Percentiles rank a stretch among this genome's conserved stretches.
Evolutionary conservation across 2,329 filamentous ascomycete species (phyloP).

Genomic region (Stemphylium lycopersici): DNA sequence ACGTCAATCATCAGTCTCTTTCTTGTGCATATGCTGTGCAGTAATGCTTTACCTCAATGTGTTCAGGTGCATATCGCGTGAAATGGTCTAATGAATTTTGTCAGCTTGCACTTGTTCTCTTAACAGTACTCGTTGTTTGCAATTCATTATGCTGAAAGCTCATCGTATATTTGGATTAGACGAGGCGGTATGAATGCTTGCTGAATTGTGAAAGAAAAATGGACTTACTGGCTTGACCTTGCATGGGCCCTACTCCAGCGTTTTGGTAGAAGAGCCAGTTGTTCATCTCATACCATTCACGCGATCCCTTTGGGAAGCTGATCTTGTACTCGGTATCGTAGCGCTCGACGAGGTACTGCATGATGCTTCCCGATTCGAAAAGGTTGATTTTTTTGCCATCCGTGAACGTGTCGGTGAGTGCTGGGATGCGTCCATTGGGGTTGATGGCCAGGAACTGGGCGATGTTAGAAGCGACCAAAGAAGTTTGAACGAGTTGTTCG

Average conservation of each 20-base stretch:
- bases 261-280: slow-evolving; percentile 77
- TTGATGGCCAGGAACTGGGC: slow-evolving; percentile 81
- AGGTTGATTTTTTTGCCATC: slow-evolving; percentile 76
- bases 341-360: slow-evolving; percentile 81
- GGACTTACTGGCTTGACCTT: slow-evolving; percentile 66
- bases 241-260: slow-evolving; percentile 81
- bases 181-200: no score
- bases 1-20: neutral
- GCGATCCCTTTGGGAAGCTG: slow-evolving; percentile 73
- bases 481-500: no score
- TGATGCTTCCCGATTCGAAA: slow-evolving; percentile 83
- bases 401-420: slow-evolving; percentile 75
- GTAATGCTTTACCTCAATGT: slow-evolving; percentile 60
- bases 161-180: no score
- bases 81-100: slow-evolving; percentile 69
- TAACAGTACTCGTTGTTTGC: no score
- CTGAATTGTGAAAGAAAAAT: neutral
- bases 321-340: slow-evolving; percentile 86
- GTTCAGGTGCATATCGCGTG: slow-evolving; percentile 78
- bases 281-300: slow-evolving; percentile 79
- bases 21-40: neutral
- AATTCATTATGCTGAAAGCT: no score
- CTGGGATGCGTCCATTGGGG: slow-evolving; percentile 90
- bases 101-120: neutral
- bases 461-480: neutral